Base-by-base conservation (phyloP, 179 eudicot species). In the Patellifolia procumbens region DNA sequence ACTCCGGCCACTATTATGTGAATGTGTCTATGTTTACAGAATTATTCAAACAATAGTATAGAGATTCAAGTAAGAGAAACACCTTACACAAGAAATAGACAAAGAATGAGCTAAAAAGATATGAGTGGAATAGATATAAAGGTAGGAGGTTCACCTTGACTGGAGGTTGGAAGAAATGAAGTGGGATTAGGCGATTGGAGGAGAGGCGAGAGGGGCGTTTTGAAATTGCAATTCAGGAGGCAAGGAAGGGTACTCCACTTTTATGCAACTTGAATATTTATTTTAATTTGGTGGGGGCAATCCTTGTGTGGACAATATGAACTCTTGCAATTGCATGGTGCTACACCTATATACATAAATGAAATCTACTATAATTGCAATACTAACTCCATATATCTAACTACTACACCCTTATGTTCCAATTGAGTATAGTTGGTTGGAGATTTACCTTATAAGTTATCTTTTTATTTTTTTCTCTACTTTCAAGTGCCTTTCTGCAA, bases 251-350 rank as follows among this genome's bases (percentile, higher is more conserved):
- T 28, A 59, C 1, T 1, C 43, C n/a, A 70, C 19, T 55, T 59
- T 59, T 28, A 77, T 69, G 69, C 63, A 19, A 46, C 10, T 46
- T 43, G 39, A n/a, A 60, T 46, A 42, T n/a, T 51, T 43, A 55
- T 53, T 60, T 70, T 61, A 24, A n/a, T 71, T 59, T 48, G 79
- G 84, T 82, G 73, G 83, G 83, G 79, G 43, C 72, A 34, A 53
- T 16, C 24, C 53, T 77, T 70, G 19, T 70, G 51, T 68, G 59
- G 48, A 74, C 66, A 10, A 22, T 61, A 74, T 63, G 7, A 34
- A 51, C 17, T 37, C 32, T 70, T 71, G 80, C 63, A 69, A n/a
- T n/a, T n/a, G n/a, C n/a, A n/a, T n/a, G n/a, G n/a, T 69, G 80
- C 39, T 65, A 17, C 61, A 68, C 52, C 35, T 24, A 1, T 15